Percentiles rank a stretch among this genome's conserved stretches.
phyloP scores from a whole-genome alignment of 2,329 filamentous ascomycete genomes.

The Nemania diffusa region DNA sequence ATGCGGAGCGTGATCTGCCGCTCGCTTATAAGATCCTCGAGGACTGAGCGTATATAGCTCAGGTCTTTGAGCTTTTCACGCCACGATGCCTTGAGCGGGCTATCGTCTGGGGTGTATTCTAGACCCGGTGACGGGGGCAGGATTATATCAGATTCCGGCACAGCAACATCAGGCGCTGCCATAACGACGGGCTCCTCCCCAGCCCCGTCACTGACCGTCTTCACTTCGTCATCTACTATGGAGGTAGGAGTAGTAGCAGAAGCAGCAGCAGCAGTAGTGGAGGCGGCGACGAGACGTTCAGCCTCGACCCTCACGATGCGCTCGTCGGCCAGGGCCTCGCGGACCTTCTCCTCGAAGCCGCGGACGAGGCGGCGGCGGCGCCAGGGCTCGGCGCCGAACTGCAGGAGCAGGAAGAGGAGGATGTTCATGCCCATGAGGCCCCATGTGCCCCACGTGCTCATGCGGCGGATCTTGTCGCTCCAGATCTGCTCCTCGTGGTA shows the following conservation, averaged over 20 bases:
- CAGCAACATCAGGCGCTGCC: constrained; percentile 20
- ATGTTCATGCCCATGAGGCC: constrained; percentile 98
- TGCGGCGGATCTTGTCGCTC: constrained; percentile 95
- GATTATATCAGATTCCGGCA: constrained; percentile 23
- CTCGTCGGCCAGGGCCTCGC: constrained; percentile 75
- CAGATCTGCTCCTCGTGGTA: constrained; percentile 99
- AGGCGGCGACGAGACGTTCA: constrained; percentile 32
- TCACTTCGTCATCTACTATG: constrained; percentile 2
- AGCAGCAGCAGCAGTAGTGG: constrained; percentile 19
- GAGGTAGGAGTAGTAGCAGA: not conserved
- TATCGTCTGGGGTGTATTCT: not conserved
- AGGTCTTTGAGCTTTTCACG: constrained; percentile 56
- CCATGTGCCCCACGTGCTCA: constrained; percentile 98
- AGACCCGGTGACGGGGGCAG: not conserved
- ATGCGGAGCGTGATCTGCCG: constrained; percentile 71
- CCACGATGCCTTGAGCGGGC: constrained; percentile 50
- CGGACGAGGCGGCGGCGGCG: constrained; percentile 81
- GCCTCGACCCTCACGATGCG: constrained; percentile 47
- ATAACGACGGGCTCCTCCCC: constrained; percentile 12
- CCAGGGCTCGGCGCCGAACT: constrained; percentile 95
- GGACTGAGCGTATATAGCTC: constrained; percentile 58
- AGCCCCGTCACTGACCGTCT: constrained; percentile 27
- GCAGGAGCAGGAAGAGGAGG: constrained; percentile 83
- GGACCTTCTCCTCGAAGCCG: constrained; percentile 83
- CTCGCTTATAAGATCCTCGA: constrained; percentile 73